These are phyloP conservation scores for Apiospora marii DNA, from an alignment of 2,329 filamentous ascomycete genomes.

Conservation along the genomic window DNA sequence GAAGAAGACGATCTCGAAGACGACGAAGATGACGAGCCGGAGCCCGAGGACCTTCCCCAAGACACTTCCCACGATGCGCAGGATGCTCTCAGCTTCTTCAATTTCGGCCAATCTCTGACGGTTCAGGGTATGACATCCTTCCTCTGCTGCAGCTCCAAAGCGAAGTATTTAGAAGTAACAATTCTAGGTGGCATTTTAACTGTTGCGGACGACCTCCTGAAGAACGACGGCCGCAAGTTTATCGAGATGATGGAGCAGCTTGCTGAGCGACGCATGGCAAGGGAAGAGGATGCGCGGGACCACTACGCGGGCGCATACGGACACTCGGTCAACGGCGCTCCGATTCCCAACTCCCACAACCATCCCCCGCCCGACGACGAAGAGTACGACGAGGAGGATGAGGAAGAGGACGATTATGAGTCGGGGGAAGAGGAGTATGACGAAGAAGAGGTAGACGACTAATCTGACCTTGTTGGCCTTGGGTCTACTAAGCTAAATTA, in stretches of 20 bases:
- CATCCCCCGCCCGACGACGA: constrained; percentile 76
- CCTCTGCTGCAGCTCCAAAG: constrained; percentile 31
- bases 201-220: constrained; percentile 96
- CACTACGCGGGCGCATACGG: constrained; percentile 66
- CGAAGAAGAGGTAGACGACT: constrained; percentile 74
- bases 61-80: constrained; percentile 70
- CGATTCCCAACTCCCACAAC: constrained; percentile 65
- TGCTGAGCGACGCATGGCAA: constrained; percentile 94
- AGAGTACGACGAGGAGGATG: constrained; percentile 75
- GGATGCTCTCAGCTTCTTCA: constrained; percentile 70
- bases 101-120: constrained; percentile 95
- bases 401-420: constrained; percentile 67
- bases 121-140: constrained; percentile 73
- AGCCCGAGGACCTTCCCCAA: constrained; percentile 61
- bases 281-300: constrained; percentile 86
- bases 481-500: constrained; percentile 44
- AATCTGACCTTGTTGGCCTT: constrained; percentile 30
- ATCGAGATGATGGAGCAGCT: constrained; percentile 99
- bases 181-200: constrained; percentile 92
- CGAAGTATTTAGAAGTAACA: constrained; percentile 41
- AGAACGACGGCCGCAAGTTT: constrained; percentile 99
- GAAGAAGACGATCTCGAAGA: constrained; percentile 56
- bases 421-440: constrained; percentile 73
- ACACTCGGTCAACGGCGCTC: constrained; percentile 67
- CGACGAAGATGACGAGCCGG: constrained; percentile 58